Base-by-base conservation (phyloP, 1,139 yeast species). In the Saccharomycopsis crataegensis region DNA sequence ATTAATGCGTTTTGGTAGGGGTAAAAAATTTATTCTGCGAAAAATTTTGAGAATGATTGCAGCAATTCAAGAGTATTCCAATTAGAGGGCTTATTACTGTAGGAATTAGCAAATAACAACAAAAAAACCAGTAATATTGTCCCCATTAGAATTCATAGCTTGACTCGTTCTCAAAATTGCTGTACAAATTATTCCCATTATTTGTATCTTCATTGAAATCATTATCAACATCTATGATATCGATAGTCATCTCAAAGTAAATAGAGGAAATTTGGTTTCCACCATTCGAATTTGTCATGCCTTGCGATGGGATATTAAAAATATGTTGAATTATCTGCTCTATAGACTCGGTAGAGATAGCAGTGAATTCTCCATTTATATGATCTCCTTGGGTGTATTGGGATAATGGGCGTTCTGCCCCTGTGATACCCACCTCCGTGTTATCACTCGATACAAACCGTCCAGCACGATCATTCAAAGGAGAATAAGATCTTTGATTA, bases 161-260 rank as follows among this genome's bases (percentile, higher is more conserved):
- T n/a, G n/a, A 28, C 6, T 44, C 36, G 47, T 28, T 32, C 6
- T 11, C 36, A n/a, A 44, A 12, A 34, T 37, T 28, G 8, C 45
- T 55, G 9, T 53, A 22, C 4, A 4, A 22, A 4, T 22, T 22
- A 4, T 22, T 22, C 28, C 28, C 28, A 22, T 22, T 22, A 22
- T 22, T 22, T 22, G 28, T 22, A 22, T 22, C 28, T 22, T 3
- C 28, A 22, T 22, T 44, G 17, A 16, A 17, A 11, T 46, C 49
- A 36, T 33, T 41, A 16, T 32, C 49, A 14, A 38, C 28, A 34
- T 55, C 58, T 11, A 55, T 37, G 14, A 55, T 55, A 50, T 55
- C 58, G 17, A 55, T 55, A 4, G 57, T 53, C 58, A 56, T 56
- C 42, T 56, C 58, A 48, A 56, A 56, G 38, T 56, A 56, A n/a